A percentile compares a stretch with the other conserved stretches of the same genome.
Conservation (phyloP, 2,329 filamentous ascomycete species). For the Alternaria sp. region DNA sequence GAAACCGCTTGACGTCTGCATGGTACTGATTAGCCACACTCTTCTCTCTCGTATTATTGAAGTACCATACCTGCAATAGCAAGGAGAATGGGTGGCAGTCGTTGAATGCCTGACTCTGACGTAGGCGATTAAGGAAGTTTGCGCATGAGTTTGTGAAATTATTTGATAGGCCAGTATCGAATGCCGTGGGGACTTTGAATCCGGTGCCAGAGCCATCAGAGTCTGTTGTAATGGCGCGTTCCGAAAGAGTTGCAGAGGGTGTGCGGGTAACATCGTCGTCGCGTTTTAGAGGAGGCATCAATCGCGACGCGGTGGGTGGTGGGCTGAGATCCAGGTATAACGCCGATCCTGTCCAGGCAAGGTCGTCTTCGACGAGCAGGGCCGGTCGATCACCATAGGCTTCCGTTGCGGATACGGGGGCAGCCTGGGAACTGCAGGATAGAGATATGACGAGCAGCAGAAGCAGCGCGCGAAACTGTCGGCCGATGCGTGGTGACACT, state of each 20-base stretch:
- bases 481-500: constrained; percentile 14
- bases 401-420: constrained; percentile 30
- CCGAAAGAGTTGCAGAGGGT: constrained; percentile 29
- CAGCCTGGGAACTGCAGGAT: constrained; percentile 34
- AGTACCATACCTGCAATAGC: constrained; percentile 71
- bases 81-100: constrained; percentile 84
- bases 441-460: constrained; percentile 36
- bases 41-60: neutral
- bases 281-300: constrained; percentile 42
- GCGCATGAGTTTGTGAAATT: constrained; percentile 66
- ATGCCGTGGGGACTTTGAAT: constrained; percentile 50
- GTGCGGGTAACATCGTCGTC: constrained; percentile 32
- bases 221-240: constrained; percentile 35
- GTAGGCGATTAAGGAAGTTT: constrained; percentile 70
- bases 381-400: constrained; percentile 43
- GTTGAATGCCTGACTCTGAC: constrained; percentile 70
- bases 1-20: constrained; percentile 79
- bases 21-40: constrained; percentile 8
- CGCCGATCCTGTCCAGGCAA: constrained; percentile 39
- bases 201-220: constrained; percentile 20
- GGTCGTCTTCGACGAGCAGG: constrained; percentile 30
- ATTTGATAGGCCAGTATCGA: constrained; percentile 57
- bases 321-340: constrained; percentile 39
- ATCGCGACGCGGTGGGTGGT: constrained; percentile 33
- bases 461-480: constrained; percentile 23